A percentile compares a stretch with the other conserved stretches of the same genome.
Conservation (phyloP, 1,139 yeast species). For the Taiozyma sp. region DNA sequence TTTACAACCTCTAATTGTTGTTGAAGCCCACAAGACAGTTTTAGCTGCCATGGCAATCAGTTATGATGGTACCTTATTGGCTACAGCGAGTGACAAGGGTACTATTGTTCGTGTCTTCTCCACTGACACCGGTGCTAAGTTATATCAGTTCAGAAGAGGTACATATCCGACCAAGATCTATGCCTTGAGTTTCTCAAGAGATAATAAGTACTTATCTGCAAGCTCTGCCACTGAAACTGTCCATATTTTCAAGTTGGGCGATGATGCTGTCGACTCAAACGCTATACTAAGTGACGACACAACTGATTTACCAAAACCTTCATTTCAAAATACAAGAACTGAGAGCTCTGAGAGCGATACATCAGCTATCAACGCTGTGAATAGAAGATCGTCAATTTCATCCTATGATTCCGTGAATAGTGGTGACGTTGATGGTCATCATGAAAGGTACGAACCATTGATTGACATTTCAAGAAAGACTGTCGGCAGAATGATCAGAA, state of each 20-base stretch:
- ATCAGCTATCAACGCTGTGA: slow-evolving; percentile 22
- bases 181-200: slow-evolving; percentile 73
- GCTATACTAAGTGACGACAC: slow-evolving; percentile 7
- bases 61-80: slow-evolving; percentile 74
- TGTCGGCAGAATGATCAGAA: slow-evolving; percentile 61
- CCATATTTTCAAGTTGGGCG: slow-evolving; percentile 73
- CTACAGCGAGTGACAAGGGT: slow-evolving; percentile 95
- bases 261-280: slow-evolving; percentile 6
- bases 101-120: slow-evolving; percentile 85
- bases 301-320: slow-evolving; percentile 11
- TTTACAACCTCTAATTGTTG: slow-evolving; percentile 79
- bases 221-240: slow-evolving; percentile 91
- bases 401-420: slow-evolving; percentile 30
- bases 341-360: slow-evolving; percentile 29
- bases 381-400: slow-evolving; percentile 27
- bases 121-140: slow-evolving; percentile 75
- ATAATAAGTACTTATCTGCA: slow-evolving; percentile 71
- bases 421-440: slow-evolving; percentile 31
- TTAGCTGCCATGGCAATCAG: slow-evolving; percentile 76
- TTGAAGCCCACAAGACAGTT: slow-evolving; percentile 89
- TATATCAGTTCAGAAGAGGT: slow-evolving; percentile 90
- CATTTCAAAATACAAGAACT: slow-evolving; percentile 10
- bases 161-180: slow-evolving; percentile 90
- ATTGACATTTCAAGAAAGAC: slow-evolving; percentile 66
- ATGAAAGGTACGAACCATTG: slow-evolving; percentile 43